Conservation (phyloP, 2,329 filamentous ascomycete species). For the Teratosphaeria destructans region DNA sequence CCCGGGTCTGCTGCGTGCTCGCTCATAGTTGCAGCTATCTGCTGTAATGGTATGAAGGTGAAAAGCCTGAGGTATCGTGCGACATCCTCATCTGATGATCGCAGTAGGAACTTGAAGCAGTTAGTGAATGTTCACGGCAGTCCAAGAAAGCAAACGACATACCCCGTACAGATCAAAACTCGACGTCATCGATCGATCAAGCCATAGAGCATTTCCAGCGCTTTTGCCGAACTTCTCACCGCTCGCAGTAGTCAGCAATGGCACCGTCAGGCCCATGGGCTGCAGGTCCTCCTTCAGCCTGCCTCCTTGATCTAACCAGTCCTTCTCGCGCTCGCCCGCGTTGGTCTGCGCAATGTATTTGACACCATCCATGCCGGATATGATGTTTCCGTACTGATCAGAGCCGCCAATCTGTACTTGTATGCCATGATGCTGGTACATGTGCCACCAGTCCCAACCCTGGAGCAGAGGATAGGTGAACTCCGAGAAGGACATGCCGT, state of each 20-base stretch:
- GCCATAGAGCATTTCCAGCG: conserved; percentile 87
- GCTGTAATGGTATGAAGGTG: conserved; percentile 66
- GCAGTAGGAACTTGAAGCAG: conserved; percentile 62
- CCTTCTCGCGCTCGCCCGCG: background rate
- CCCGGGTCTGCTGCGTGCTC: conserved; percentile 58
- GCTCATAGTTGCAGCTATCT: conserved; percentile 59
- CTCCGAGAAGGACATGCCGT: conserved; percentile 90
- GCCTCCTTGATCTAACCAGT: conserved; percentile 20
- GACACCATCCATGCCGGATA: conserved; percentile 76
- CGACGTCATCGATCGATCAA: conserved; percentile 70
- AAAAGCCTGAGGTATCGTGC: conserved; percentile 77
- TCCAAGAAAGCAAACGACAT: conserved; percentile 9
- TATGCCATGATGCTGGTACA: conserved; percentile 59
- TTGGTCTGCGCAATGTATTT: conserved; percentile 55
- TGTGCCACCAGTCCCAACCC: conserved; percentile 91
- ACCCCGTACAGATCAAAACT: conserved; percentile 76
- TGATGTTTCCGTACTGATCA: conserved; percentile 94
- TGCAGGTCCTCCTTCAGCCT: conserved; percentile 31
- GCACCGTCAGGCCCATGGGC: conserved; percentile 81
- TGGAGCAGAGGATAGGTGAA: conserved; percentile 90
- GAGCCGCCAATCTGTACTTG: conserved; percentile 89
- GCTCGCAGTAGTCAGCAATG: conserved; percentile 72
- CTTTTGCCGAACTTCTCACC: conserved; percentile 93
- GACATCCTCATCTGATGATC: conserved; percentile 70
- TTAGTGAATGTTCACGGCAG: conserved; percentile 1